Conservation (phyloP, 371 early-diverging fungal genomes). For the Actinomortierella wolfii region DNA sequence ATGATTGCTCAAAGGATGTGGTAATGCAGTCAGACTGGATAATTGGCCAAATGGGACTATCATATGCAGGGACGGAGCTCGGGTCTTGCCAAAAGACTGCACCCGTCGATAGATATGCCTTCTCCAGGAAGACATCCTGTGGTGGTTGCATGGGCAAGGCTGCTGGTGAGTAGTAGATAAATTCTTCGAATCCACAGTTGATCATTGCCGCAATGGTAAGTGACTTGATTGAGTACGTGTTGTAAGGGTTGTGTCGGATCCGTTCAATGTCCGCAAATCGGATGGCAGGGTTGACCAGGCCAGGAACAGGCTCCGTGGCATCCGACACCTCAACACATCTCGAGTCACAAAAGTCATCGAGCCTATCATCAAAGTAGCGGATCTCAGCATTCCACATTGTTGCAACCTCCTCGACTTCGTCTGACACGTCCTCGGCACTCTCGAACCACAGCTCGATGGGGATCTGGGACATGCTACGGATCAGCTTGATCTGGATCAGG, state of each 20-base stretch:
- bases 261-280: too few relatives aligned
- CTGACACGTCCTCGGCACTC: slow-evolving; percentile 20
- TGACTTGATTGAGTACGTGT: slow-evolving; percentile 6
- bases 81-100: slow-evolving; percentile 45
- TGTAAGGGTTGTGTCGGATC: too few relatives aligned
- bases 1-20: slow-evolving; percentile 30
- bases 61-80: slow-evolving; percentile 20
- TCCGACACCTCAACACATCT: too few relatives aligned
- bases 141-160: slow-evolving; percentile 40
- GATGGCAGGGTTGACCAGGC: too few relatives aligned
- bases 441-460: slow-evolving; percentile 48
- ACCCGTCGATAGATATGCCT: slow-evolving; percentile 20
- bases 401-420: slow-evolving; percentile 19
- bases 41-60: slow-evolving; percentile 37
- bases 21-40: slow-evolving; percentile 29
- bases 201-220: slow-evolving; percentile 41
- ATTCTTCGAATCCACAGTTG: slow-evolving; percentile 46
- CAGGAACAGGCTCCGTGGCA: too few relatives aligned
- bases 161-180: slow-evolving; percentile 34
- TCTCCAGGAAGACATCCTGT: slow-evolving; percentile 19
- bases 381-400: slow-evolving; percentile 23
- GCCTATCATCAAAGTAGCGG: slow-evolving; percentile 17
- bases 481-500: slow-evolving; percentile 34
- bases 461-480: slow-evolving; percentile 31
- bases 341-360: too few relatives aligned